Base-by-base conservation (phyloP, 495 filamentous ascomycete genomes). In the Hypoxylon subgilvum region DNA sequence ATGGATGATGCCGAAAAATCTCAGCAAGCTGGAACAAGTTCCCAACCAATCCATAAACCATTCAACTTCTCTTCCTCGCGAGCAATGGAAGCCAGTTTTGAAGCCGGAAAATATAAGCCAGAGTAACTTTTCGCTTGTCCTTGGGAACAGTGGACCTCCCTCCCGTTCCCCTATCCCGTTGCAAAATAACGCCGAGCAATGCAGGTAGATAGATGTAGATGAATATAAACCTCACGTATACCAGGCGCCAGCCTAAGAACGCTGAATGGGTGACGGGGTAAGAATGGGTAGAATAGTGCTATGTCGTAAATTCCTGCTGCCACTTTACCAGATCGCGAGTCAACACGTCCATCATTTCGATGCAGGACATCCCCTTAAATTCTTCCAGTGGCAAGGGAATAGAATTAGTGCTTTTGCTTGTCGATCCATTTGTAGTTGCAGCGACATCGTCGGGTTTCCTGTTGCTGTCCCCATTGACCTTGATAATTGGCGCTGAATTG, bases 341-440 rank as follows among this genome's bases (percentile, higher is more conserved):
- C 68, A 92, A 73, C 60, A 82, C 81, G 69, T 91, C 88, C 88
- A 91, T 92, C 88, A 91, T 92, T 66, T 90, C 88, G 42, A 89
- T 69, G 67, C 85, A 88, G 51, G 76, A 84, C 41, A 91, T 69
- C 10, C 86, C 84, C 48, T 83, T 86, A 69, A 91, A 92, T 2
- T 87, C 76, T 38, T 59, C 68, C 7, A 50, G 43, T 6, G 44
- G 31, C 9, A 43, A 10, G 21, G 28, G 4, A 12, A 7, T 25
- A 13, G 53, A 52, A 38, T 75, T 81, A 18, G 41, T 27, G 21
- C 56, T 57, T 17, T 47, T 65, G 17, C 17, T 55, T 30, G 44
- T 51, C 8, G 52, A 22, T 0, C 43, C 55, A 30, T 53, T 61
- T 13, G 40, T 18, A 13, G 8, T 45, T 21, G 48, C 23, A 12